Evolutionary conservation across 768 basidiomycete species (phyloP).

Genomic region (Macrolepiota albuminosa): DNA sequence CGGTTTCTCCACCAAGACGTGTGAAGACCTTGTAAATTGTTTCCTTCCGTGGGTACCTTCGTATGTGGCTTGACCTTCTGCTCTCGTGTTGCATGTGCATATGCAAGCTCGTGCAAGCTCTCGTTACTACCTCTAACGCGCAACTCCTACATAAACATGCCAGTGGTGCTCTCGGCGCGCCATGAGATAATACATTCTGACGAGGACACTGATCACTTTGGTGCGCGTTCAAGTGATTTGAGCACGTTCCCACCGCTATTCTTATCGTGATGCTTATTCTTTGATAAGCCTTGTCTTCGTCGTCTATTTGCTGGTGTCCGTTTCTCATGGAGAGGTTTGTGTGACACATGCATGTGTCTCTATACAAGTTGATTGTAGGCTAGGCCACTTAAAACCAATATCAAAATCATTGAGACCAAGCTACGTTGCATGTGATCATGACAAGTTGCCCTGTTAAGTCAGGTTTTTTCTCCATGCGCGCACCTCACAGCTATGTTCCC

Average conservation of each 20-base stretch:
- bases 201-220: neutral
- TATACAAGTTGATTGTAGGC: neutral
- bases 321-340: neutral
- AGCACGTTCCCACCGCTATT: neutral
- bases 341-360: neutral
- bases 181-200: neutral
- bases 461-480: neutral
- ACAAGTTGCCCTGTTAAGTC: neutral
- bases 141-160: slow-evolving; percentile 1
- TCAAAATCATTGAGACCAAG: neutral
- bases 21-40: slow-evolving; percentile 2
- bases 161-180: slow-evolving; percentile 1
- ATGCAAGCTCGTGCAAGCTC: neutral
- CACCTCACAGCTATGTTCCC: neutral
- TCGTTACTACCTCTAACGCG: slow-evolving; percentile 12
- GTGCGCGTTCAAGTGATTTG: neutral
- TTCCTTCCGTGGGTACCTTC: neutral
- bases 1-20: slow-evolving; percentile 1
- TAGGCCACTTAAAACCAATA: neutral
- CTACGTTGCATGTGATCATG: neutral
- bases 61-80: slow-evolving; percentile 14
- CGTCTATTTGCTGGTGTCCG: neutral
- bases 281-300: neutral
- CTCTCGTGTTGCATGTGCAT: slow-evolving; percentile 13
- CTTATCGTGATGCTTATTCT: neutral